Conservation (phyloP, 148 eudicot genomes). For the Rhododendron ovatum region DNA sequence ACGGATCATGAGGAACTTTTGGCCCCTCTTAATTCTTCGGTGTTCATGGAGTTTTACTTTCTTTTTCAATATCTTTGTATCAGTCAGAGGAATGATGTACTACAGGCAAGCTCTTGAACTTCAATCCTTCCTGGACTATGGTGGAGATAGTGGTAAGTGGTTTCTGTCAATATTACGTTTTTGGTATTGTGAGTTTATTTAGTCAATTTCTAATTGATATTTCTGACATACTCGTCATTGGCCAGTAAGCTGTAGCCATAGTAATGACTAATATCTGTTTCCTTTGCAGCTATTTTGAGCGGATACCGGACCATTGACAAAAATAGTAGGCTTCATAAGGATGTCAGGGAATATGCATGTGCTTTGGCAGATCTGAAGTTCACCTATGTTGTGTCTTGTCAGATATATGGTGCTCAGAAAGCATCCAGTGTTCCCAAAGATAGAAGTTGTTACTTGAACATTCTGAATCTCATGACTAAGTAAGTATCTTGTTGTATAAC, state of each 20-base stretch:
- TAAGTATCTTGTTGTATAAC: conserved; percentile 26
- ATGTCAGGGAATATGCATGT: conserved; percentile 49
- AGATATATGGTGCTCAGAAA: conserved; percentile 91
- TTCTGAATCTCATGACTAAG: conserved; percentile 85
- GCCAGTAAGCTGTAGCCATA: neutral
- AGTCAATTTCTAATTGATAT: neutral
- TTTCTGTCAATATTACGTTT: conserved; percentile 1
- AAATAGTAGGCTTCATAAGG: conserved; percentile 34
- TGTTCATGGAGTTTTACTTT: conserved; percentile 14
- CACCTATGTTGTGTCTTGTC: conserved; percentile 97
- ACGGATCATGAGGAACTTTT: conserved; percentile 2
- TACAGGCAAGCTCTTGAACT: conserved; percentile 90
- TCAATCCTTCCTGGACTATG: conserved; percentile 86
- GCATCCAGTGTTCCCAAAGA: conserved; percentile 61
- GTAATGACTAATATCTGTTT: conserved; percentile 9
- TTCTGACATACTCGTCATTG: neutral
- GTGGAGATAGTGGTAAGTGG: conserved; percentile 59
- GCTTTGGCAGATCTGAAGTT: conserved; percentile 96
- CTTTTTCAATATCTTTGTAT: conserved; percentile 26
- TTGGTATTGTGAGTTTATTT: neutral
- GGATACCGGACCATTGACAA: conserved; percentile 80
- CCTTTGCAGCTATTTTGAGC: conserved; percentile 59
- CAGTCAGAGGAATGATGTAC: conserved; percentile 99
- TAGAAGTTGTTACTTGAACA: conserved; percentile 67
- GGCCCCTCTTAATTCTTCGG: neutral